These are phyloP conservation scores for Trametes pubescens DNA, from an alignment of 1,284 basidiomycete species.

Conservation along the genomic window DNA sequence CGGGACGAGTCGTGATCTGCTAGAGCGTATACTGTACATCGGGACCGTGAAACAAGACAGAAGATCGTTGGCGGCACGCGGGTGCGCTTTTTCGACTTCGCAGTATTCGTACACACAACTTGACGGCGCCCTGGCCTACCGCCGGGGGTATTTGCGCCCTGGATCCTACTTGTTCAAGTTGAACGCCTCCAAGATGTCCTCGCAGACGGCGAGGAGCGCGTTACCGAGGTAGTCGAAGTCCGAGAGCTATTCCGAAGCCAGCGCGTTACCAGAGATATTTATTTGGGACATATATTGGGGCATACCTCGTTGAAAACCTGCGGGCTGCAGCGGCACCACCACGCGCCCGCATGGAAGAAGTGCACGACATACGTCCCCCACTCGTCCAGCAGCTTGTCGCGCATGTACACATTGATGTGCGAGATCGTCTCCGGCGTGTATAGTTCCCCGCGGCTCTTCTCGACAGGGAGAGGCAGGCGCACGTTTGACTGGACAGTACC, in stretches of 20 bases:
- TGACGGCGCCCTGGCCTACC: too few relatives aligned
- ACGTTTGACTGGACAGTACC: conserved; percentile 47
- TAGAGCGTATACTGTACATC: too few relatives aligned
- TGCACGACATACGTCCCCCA: conserved; percentile 54
- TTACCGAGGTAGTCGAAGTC: conserved; percentile 52
- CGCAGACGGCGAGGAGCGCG: conserved; percentile 35
- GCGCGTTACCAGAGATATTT: background rate
- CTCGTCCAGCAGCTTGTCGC: conserved; percentile 49
- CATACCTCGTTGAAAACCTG: conserved; percentile 75
- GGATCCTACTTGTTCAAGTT: background rate
- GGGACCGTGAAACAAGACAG: too few relatives aligned
- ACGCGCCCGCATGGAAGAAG: conserved; percentile 66
- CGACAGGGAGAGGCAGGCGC: conserved; percentile 39
- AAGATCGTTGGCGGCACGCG: too few relatives aligned
- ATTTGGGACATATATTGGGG: background rate
- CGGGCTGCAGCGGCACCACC: conserved; percentile 77
- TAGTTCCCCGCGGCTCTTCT: conserved; percentile 25
- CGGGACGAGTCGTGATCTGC: too few relatives aligned
- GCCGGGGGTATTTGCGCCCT: background rate
- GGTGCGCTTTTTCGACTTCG: too few relatives aligned
- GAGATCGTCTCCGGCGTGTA: conserved; percentile 32
- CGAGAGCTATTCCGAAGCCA: conserved; percentile 47
- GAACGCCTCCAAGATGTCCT: conserved; percentile 29
- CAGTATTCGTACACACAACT: too few relatives aligned
- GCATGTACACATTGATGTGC: conserved; percentile 47